Conservation (phyloP, 2,329 filamentous ascomycete genomes). For the Colletotrichum salicis region DNA sequence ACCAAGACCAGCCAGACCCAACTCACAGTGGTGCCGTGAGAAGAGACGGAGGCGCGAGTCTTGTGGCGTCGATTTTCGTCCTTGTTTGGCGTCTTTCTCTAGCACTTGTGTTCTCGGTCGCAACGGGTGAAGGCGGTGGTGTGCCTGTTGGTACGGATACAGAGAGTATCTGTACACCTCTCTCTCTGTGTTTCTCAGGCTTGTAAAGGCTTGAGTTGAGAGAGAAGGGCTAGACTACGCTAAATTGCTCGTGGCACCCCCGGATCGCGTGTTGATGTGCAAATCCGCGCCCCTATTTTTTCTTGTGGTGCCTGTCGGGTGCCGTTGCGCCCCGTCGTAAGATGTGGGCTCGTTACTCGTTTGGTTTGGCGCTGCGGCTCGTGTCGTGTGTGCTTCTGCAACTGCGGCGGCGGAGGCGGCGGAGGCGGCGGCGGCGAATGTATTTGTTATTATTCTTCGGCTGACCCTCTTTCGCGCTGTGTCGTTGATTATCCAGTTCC, state of each 20-base stretch:
- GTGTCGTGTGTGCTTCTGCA: constrained; percentile 3
- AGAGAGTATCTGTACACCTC: neutral
- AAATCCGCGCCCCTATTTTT: constrained; percentile 27
- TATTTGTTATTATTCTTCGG: constrained; percentile 15
- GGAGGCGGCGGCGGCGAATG: neutral
- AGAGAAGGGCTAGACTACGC: neutral
- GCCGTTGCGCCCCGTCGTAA: neutral
- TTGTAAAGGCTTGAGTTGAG: neutral
- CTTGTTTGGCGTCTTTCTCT: constrained; percentile 9
- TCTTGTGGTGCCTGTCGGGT: neutral
- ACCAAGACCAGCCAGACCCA: constrained; percentile 7
- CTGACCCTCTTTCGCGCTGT: neutral
- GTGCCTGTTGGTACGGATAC: neutral
- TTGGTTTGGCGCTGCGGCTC: constrained; percentile 14
- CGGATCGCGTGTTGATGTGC: constrained; percentile 24
- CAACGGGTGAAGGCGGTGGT: neutral
- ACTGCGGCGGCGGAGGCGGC: neutral
- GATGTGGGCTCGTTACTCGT: neutral
- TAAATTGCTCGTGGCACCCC: constrained; percentile 13
- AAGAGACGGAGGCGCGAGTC: constrained; percentile 7
- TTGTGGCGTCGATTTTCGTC: constrained; percentile 29
- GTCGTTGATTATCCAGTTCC: neutral
- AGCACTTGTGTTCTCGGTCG: neutral
- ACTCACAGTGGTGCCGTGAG: neutral
- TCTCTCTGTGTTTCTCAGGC: neutral